Base-by-base conservation (phyloP, 1,139 yeast genomes). In the Diutina siamensis region DNA sequence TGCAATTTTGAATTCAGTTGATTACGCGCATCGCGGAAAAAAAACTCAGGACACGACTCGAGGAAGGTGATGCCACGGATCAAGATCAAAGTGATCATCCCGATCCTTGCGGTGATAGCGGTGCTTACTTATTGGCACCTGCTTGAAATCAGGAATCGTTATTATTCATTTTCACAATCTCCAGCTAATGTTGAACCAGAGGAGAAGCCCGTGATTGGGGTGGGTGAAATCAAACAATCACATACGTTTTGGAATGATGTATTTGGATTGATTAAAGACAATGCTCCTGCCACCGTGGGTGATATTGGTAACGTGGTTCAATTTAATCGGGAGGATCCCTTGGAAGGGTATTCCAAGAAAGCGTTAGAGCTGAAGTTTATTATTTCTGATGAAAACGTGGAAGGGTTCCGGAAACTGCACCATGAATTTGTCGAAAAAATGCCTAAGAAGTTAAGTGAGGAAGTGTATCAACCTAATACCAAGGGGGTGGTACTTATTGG, bases 401-500 rank as follows among this genome's bases (percentile, higher is more conserved):
- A n/a, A 15, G 42, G 21, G 19, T 38, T 38, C 15, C 25, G 25
- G 4, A 7, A 4, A 10, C 31, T 22, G 32, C 42, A 38, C 33
- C 31, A 25, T 10, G 48, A 49, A 27, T 63, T 57, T 47, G 9
- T 60, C 28, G 33, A 40, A 10, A 44, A 46, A 17, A 44, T 64
- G 61, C 56, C 60, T 19, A 35, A 45, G 3, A 50, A 50, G 4
- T 56, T 60, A 48, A 67, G 68, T 1, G 46, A 50, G 15, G 57
- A 55, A 5, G 49, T 65, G 20, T 46, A 54, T 35, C 49, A 55
- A 19, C 50, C 33, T 36, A 57, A 57, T 38, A 54, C 53, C 13
- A 67, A 69, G 49, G 84, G 86, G 36, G 75, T 77, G 44, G 81
- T 78, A 3, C 74, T 76, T 53, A 71, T 80, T 46, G 85, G 83